Base-by-base conservation (phyloP, 495 filamentous ascomycete species). In the Penicilliopsis zonata region DNA sequence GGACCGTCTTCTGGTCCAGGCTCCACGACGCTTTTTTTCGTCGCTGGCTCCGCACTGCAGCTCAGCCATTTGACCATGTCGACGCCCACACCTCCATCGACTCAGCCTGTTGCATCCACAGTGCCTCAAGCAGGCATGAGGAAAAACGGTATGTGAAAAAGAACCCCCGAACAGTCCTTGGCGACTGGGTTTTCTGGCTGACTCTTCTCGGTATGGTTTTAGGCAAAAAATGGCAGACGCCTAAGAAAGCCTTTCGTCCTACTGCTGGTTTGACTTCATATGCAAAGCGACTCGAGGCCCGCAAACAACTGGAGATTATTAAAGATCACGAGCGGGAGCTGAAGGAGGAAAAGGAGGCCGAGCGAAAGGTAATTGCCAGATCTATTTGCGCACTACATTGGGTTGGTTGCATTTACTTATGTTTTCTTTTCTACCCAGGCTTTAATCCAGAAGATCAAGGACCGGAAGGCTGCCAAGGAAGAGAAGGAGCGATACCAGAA, bases 151-250 rank as follows among this genome's bases (percentile, higher is more conserved):
- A 47, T 25, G 38, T 13, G 39, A 31, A 13, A 12, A 42, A 29
- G n/a, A n/a, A 28, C 30, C 23, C 23, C 20, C 9, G 26, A 27
- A 27, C 17, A 25, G 20, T 24, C 30, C 29, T 39, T 26, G 30
- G 26, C 20, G n/a, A n/a, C n/a, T n/a, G n/a, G n/a, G n/a, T n/a
- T n/a, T 15, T 10, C 28, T 16, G 16, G 15, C 28, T 14, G 9
- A 30, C 28, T 28, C 26, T 28, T 13, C 12, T 24, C 22, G n/a
- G 22, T 7, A n/a, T 6, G 7, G 42, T 36, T 44, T 46, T 47
- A 96, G 88, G 88, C 39, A 95, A 95, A 61, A 79, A 92, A 67
- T 98, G 90, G 90, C 86, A 93, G 55, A 53, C 66, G 22, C 59
- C 70, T 13, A 84, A 81, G 49, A 77, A 77, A 32, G 74, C 88